Conservation (phyloP, 768 basidiomycete genomes). For the Hortiboletus campestris region DNA sequence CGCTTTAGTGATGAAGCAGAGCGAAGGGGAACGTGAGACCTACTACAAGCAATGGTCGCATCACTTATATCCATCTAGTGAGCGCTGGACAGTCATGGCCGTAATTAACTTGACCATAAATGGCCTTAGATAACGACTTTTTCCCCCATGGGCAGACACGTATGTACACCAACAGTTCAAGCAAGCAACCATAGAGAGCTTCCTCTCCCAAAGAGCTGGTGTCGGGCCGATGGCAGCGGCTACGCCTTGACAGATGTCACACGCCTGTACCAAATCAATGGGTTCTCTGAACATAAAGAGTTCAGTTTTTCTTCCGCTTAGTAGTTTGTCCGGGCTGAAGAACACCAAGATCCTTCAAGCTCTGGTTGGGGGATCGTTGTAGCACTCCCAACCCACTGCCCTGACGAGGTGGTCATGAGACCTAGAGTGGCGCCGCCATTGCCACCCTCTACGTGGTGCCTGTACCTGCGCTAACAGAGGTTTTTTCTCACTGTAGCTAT, state of each 20-base stretch:
- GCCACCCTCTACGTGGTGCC: not conserved
- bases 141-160: too few species aligned
- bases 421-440: too few species aligned
- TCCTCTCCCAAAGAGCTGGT: not conserved
- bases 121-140: not conserved
- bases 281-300: not conserved
- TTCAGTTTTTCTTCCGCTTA: not conserved
- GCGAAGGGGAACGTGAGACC: slow-evolving; percentile 19
- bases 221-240: not conserved
- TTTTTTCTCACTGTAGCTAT: not conserved
- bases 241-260: not conserved
- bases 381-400: too few species aligned
- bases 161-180: too few species aligned
- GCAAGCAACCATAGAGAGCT: not conserved
- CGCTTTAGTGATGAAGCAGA: slow-evolving; percentile 12
- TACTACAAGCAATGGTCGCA: not conserved
- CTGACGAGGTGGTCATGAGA: too few species aligned
- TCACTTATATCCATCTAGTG: slow-evolving; percentile 13
- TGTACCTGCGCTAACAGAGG: not conserved
- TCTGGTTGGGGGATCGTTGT: not conserved
- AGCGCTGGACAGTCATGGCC: not conserved
- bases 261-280: not conserved
- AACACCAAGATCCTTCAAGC: not conserved
- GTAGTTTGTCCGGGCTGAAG: too few species aligned
- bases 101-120: slow-evolving; percentile 14